A percentile compares a stretch with the other conserved stretches of the same genome.
Conservation (phyloP, 257 asterid genomes). For the Rauvolfia tetraphylla region DNA sequence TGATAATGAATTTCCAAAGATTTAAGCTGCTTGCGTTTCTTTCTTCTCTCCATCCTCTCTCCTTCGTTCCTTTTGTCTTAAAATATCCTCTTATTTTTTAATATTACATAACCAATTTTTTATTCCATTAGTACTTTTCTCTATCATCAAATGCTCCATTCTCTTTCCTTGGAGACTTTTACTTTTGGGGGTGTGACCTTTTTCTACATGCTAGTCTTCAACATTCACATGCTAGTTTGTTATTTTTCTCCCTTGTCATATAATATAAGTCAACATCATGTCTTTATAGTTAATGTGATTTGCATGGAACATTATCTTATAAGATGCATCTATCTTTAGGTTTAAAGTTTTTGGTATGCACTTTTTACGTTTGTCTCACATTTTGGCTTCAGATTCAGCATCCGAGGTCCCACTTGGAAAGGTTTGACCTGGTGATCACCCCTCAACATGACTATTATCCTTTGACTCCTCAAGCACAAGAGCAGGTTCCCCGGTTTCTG, state of each 20-base stretch:
- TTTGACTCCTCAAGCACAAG: slow-evolving; percentile 67
- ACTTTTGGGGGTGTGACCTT: neutral
- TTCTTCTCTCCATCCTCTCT: neutral
- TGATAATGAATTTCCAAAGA: neutral
- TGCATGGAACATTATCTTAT: neutral
- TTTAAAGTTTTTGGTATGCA: neutral
- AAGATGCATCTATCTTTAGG: neutral
- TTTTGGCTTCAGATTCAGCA: slow-evolving; percentile 82
- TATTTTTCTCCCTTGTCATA: neutral
- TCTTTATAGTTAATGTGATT: neutral
- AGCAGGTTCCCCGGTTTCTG: slow-evolving; percentile 81
- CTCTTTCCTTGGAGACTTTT: neutral
- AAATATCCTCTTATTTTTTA: neutral
- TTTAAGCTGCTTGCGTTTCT: neutral
- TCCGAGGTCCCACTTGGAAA: slow-evolving; percentile 83
- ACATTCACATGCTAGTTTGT: neutral
- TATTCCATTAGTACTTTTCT: neutral
- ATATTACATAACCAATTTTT: neutral
- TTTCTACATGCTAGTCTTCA: neutral
- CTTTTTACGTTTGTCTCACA: neutral
- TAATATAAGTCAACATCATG: neutral
- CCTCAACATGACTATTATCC: slow-evolving; percentile 92
- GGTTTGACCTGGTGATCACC: slow-evolving; percentile 91
- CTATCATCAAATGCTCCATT: neutral
- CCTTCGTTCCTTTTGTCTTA: neutral